Percentiles rank a stretch among this genome's conserved stretches.
phyloP scores from a whole-genome alignment of 352 stramenopile species.

The Blastocystis sp. region DNA sequence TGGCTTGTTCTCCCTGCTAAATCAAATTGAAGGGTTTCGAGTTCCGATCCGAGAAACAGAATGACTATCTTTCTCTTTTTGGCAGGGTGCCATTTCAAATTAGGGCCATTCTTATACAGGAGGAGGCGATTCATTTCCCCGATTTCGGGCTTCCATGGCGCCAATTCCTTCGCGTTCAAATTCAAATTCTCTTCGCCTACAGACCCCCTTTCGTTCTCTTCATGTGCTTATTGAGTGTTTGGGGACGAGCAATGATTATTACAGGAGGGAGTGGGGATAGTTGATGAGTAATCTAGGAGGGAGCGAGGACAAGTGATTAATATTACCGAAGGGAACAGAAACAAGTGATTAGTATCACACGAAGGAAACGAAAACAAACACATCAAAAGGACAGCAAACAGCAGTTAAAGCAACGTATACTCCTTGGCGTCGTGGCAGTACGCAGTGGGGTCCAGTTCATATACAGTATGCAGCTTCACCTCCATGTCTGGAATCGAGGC shows the following conservation, averaged over 20 bases:
- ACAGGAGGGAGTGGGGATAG: not conserved
- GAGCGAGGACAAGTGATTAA: too few species aligned
- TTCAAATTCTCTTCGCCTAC: constrained; percentile 22
- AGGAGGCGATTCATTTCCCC: not conserved
- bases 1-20: too few species aligned
- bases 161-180: constrained; percentile 1
- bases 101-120: not conserved
- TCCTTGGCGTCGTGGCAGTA: constrained; percentile 61
- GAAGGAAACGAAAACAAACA: not conserved
- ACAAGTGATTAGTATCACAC: too few species aligned
- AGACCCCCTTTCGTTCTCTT: too few species aligned
- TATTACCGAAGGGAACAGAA: too few species aligned
- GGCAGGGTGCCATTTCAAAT: not conserved
- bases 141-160: not conserved
- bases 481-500: constrained; percentile 66
- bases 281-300: not conserved
- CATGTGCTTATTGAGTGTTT: not conserved
- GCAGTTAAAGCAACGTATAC: not conserved
- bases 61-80: not conserved
- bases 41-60: too few species aligned
- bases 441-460: constrained; percentile 66
- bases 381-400: not conserved
- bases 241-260: not conserved
- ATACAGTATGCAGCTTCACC: constrained; percentile 72
- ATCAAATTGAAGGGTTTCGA: too few species aligned